Percentiles rank a stretch among this genome's conserved stretches.
phyloP scores from a whole-genome alignment of 129 eudicot genomes.

The Flaveria brownii region DNA sequence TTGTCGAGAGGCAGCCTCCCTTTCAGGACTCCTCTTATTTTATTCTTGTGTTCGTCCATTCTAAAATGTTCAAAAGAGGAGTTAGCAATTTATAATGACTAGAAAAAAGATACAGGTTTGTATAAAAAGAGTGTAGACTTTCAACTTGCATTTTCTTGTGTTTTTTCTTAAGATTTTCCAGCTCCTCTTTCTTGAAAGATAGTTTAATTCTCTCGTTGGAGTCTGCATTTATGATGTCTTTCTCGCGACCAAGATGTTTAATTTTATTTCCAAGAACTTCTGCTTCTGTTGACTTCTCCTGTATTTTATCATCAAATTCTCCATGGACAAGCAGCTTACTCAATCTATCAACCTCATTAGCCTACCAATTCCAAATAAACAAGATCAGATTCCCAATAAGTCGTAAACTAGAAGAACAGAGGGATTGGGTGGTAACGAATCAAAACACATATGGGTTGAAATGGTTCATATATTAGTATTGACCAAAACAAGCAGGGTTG shows the following conservation, averaged over 20 bases:
- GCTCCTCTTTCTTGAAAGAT: slow-evolving; percentile 46
- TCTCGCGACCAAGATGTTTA: slow-evolving; percentile 48
- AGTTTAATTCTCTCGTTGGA: slow-evolving; percentile 49
- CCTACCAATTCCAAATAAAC: slow-evolving; percentile 42
- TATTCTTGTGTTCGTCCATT: slow-evolving; percentile 74
- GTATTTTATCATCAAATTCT: slow-evolving; percentile 45
- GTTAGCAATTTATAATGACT: slow-evolving; percentile 12
- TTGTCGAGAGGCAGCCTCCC: slow-evolving; percentile 89
- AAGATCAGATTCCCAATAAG: slow-evolving; percentile 19
- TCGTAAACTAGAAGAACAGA: background rate
- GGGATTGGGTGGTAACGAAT: background rate
- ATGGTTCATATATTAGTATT: background rate
- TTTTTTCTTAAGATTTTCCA: slow-evolving; percentile 63
- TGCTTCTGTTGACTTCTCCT: slow-evolving; percentile 45
- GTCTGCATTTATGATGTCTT: slow-evolving; percentile 50
- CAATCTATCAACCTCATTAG: slow-evolving; percentile 61
- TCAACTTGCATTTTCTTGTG: slow-evolving; percentile 79
- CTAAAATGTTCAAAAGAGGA: slow-evolving; percentile 40
- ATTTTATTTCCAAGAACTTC: slow-evolving; percentile 42
- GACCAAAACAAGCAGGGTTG: background rate
- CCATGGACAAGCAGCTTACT: slow-evolving; percentile 50
- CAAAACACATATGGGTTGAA: background rate
- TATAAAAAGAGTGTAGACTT: slow-evolving; percentile 1
- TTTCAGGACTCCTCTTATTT: slow-evolving; percentile 75
- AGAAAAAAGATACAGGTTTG: background rate